Percentiles rank a stretch among this genome's conserved stretches.
Conservation (phyloP, 2,329 filamentous ascomycete species). For the Talaromyces sp. region DNA sequence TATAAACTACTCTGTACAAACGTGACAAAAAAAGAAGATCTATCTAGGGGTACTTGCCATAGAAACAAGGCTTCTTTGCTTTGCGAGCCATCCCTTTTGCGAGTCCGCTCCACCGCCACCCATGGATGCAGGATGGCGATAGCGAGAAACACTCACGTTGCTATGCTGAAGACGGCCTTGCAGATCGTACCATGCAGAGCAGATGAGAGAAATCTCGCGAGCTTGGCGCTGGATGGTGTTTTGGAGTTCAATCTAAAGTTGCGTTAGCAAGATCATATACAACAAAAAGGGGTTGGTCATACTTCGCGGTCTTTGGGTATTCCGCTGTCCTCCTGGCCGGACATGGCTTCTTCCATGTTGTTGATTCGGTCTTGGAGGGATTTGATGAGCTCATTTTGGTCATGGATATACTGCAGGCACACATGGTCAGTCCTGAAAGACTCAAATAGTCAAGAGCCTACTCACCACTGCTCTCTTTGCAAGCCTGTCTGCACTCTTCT, state of each 20-base stretch:
- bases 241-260: slow-evolving; percentile 33
- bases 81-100: slow-evolving; percentile 40
- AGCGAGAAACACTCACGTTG: slow-evolving; percentile 36
- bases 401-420: slow-evolving; percentile 32
- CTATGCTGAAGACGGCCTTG: slow-evolving; percentile 41
- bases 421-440: background rate
- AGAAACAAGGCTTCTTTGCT: slow-evolving; percentile 38
- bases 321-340: slow-evolving; percentile 18
- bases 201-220: slow-evolving; percentile 41
- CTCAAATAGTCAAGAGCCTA: slow-evolving; percentile 5
- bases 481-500: slow-evolving; percentile 46
- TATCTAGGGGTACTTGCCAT: slow-evolving; percentile 15
- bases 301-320: slow-evolving; percentile 38
- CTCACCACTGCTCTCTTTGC: slow-evolving; percentile 39
- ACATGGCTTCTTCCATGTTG: slow-evolving; percentile 32
- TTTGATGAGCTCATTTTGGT: slow-evolving; percentile 39
- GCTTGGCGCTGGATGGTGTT: slow-evolving; percentile 35
- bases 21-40: background rate
- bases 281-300: slow-evolving; percentile 9
- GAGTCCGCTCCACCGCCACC: slow-evolving; percentile 31
- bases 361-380: slow-evolving; percentile 36
- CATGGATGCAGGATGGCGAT: slow-evolving; percentile 26
- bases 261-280: slow-evolving; percentile 11
- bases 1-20: background rate
- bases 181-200: slow-evolving; percentile 44